Conservation (phyloP, 148 eudicot species). For the Silene latifolia region DNA sequence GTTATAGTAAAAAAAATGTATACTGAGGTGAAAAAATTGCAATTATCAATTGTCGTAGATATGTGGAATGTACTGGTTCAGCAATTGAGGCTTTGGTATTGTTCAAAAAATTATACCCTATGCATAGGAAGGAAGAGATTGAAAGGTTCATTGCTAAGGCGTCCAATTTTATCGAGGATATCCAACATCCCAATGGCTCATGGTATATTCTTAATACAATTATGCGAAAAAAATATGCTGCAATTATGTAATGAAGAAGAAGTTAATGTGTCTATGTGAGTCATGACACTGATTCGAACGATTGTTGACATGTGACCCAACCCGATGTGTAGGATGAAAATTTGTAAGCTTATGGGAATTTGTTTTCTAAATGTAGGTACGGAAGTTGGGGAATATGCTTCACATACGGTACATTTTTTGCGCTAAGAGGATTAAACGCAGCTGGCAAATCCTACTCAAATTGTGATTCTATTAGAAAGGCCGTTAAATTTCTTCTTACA, state of each 20-base stretch:
- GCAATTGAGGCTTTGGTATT: conserved; percentile 40
- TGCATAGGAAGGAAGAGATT: conserved; percentile 37
- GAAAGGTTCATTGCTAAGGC: conserved; percentile 33
- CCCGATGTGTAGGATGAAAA: no score
- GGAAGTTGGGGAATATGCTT: conserved; percentile 51
- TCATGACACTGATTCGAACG: no score
- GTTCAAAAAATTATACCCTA: conserved; percentile 41
- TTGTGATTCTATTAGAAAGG: conserved; percentile 34
- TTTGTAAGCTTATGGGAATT: no score
- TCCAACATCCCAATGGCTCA: conserved; percentile 36
- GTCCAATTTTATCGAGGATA: conserved; percentile 24
- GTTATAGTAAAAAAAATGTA: no score
- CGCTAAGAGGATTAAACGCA: conserved; percentile 37
- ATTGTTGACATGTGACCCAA: no score
- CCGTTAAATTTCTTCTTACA: conserved; percentile 33
- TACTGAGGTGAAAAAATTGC: no score
- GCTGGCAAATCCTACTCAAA: conserved; percentile 39
- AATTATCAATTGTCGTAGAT: conserved; percentile 4
- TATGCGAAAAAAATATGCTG: no score
- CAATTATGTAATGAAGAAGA: no score
- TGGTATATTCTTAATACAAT: conserved; percentile 18
- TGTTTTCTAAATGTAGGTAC: conserved; percentile 28
- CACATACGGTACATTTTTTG: conserved; percentile 48
- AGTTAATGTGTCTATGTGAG: no score
- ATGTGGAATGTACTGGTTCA: conserved; percentile 39